Percentiles rank a stretch among this genome's conserved stretches.
Evolutionary conservation across 805 yeast genomes (phyloP).

Genomic region (Yamadazyma scolyti): DNA sequence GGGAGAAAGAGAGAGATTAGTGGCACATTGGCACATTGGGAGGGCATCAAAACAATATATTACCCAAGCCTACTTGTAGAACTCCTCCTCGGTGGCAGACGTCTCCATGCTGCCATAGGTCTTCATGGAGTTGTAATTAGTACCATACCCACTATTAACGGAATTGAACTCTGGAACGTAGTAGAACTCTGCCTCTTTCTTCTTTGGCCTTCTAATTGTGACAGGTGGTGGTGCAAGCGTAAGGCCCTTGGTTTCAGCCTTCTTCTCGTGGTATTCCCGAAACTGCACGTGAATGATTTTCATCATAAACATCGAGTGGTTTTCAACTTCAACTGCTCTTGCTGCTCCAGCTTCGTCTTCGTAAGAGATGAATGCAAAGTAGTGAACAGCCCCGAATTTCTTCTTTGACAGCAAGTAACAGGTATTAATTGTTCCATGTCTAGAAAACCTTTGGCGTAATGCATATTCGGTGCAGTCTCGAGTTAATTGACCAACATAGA

Average conservation of each 20-base stretch:
- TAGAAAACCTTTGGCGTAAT: conserved; percentile 54
- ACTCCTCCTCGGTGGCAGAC: too few species aligned
- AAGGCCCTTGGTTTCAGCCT: conserved; percentile 19
- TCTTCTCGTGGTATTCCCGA: conserved; percentile 46
- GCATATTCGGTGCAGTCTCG: conserved; percentile 51
- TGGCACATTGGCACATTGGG: too few species aligned
- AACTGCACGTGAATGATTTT: conserved; percentile 85
- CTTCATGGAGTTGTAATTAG: too few species aligned
- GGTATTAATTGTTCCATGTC: conserved; percentile 63
- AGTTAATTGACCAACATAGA: conserved; percentile 77
- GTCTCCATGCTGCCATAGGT: too few species aligned
- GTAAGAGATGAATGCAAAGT: conserved; percentile 73
- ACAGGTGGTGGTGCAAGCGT: conserved; percentile 82
- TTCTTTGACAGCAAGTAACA: conserved; percentile 51
- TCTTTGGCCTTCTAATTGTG: too few species aligned
- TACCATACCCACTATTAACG: too few species aligned
- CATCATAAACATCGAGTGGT: conserved; percentile 70
- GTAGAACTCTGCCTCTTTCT: too few species aligned
- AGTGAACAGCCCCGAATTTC: conserved; percentile 21
- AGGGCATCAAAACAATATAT: too few species aligned
- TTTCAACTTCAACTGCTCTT: conserved; percentile 80
- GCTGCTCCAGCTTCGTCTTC: conserved; percentile 72
- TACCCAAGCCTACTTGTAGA: too few species aligned
- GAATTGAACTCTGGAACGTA: too few species aligned
- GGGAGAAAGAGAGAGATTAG: too few species aligned